A percentile compares a stretch with the other conserved stretches of the same genome.
Conservation (phyloP, 805 yeast genomes). For the Metschnikowia cubensis region DNA sequence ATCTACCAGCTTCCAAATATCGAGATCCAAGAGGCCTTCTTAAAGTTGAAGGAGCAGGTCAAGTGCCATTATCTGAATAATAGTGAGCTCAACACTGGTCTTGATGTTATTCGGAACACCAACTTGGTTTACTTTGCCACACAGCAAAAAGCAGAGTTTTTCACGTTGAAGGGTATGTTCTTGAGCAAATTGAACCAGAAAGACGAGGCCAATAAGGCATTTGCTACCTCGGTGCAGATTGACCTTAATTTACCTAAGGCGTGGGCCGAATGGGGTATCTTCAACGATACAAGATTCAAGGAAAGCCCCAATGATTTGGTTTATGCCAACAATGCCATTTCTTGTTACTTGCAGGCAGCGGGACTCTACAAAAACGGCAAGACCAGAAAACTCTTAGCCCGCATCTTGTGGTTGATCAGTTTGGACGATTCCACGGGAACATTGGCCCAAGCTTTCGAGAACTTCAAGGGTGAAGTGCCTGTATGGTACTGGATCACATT, state of each 20-base stretch:
- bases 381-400: constrained; percentile 79
- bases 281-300: constrained; percentile 82
- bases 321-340: constrained; percentile 88
- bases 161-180: constrained; percentile 97
- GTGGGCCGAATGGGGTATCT: constrained; percentile 99
- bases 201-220: constrained; percentile 96
- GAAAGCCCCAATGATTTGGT: constrained; percentile 77
- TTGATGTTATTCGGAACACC: constrained; percentile 95
- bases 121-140: constrained; percentile 94
- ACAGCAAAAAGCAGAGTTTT: constrained; percentile 96
- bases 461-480: constrained; percentile 93
- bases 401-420: constrained; percentile 90
- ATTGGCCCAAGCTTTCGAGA: constrained; percentile 81
- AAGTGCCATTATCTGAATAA: constrained; percentile 94
- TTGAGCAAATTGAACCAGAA: constrained; percentile 83
- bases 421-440: constrained; percentile 83
- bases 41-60: constrained; percentile 94
- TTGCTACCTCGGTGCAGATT: constrained; percentile 95
- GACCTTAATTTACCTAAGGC: constrained; percentile 94
- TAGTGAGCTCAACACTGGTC: constrained; percentile 86
- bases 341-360: constrained; percentile 96
- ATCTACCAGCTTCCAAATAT: constrained; percentile 95
- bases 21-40: constrained; percentile 96
- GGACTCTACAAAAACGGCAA: constrained; percentile 92
- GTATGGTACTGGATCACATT: constrained; percentile 99